Evolutionary conservation across 345 rosid species (phyloP).

Genomic region (Eucalyptus pauciflora): DNA sequence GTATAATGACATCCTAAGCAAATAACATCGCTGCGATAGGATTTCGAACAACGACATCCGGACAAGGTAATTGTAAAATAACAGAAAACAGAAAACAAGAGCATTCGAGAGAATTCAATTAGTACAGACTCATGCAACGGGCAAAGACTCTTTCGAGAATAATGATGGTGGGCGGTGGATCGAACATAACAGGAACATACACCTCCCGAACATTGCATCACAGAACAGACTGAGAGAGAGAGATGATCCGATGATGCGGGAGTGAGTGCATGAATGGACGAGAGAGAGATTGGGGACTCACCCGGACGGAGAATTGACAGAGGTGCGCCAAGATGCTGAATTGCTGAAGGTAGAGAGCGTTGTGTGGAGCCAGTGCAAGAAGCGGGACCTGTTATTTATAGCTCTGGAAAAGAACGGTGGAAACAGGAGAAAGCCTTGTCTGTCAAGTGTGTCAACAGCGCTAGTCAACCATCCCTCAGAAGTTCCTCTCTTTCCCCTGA

Average conservation of each 20-base stretch:
- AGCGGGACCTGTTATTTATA: not conserved
- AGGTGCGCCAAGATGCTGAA: not conserved
- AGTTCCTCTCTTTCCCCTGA: not conserved
- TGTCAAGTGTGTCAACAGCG: no score
- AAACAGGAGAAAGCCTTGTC: not conserved
- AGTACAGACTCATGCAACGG: not conserved
- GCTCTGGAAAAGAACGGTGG: not conserved
- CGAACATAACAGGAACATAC: not conserved
- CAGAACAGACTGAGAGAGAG: not conserved
- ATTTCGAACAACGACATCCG: not conserved
- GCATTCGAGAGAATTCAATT: not conserved
- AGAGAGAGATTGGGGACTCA: not conserved
- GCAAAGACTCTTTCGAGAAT: not conserved
- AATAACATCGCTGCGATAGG: not conserved
- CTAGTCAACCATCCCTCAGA: not conserved
- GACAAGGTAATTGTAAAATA: not conserved
- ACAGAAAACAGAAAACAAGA: not conserved
- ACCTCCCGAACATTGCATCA: not conserved
- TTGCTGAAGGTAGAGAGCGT: not conserved
- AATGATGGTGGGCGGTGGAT: not conserved
- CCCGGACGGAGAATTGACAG: not conserved
- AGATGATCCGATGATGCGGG: not conserved
- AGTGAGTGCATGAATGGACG: not conserved
- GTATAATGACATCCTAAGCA: not conserved
- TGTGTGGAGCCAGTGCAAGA: not conserved